Conservation (phyloP, 345 rosid species). For the Hirschfeldia incana region DNA sequence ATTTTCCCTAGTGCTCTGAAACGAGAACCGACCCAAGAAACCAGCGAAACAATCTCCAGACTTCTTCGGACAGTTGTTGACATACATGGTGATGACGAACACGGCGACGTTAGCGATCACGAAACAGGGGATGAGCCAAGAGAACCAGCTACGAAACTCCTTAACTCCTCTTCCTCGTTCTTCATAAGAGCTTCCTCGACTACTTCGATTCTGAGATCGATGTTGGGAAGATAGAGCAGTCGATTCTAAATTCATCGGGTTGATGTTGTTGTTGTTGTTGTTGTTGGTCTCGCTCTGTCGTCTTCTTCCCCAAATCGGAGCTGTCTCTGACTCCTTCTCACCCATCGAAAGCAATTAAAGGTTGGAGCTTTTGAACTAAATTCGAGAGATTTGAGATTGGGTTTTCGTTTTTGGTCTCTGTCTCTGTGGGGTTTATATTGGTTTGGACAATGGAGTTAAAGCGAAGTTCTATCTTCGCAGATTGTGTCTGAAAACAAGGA, state of each 20-base stretch:
- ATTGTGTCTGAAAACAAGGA: conserved; percentile 14
- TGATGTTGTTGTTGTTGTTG: conserved; percentile 38
- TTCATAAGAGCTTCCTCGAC: conserved; percentile 17
- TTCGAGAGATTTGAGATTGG: conserved; percentile 9
- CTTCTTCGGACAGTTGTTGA: conserved; percentile 81
- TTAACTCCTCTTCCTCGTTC: conserved; percentile 46
- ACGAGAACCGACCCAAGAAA: conserved; percentile 84
- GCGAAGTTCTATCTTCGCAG: conserved; percentile 1
- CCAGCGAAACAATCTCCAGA: conserved; percentile 65
- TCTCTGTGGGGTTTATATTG: conserved; percentile 8
- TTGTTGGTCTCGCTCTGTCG: conserved; percentile 34
- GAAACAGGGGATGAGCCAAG: conserved; percentile 81
- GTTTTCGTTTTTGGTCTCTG: background rate
- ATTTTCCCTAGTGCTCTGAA: conserved; percentile 84
- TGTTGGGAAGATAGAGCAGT: conserved; percentile 24
- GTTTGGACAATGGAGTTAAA: conserved; percentile 18
- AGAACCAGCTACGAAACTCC: conserved; percentile 67
- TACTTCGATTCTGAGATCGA: conserved; percentile 44
- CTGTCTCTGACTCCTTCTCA: conserved; percentile 29
- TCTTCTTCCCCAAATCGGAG: conserved; percentile 46
- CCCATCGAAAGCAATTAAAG: conserved; percentile 24
- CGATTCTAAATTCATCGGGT: conserved; percentile 51
- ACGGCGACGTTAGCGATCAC: conserved; percentile 66
- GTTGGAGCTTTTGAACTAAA: background rate
- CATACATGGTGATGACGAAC: conserved; percentile 84